Base-by-base conservation (phyloP, 2,329 filamentous ascomycete species). In the Alternaria sp. region DNA sequence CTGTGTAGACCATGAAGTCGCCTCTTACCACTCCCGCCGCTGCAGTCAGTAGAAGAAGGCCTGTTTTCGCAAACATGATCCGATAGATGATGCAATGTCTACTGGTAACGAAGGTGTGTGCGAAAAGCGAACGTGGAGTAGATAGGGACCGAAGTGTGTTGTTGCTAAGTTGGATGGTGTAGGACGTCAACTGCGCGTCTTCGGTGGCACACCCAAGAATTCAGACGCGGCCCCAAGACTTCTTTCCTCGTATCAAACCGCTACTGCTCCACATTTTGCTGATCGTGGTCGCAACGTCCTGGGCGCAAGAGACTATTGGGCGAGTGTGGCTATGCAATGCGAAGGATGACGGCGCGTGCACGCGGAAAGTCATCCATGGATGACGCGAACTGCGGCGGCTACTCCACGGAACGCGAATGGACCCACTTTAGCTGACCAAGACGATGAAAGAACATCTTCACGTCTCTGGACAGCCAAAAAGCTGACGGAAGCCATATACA, bases 1-100 rank as follows among this genome's bases (percentile, higher is more conserved):
- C 69, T 2, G 73, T 77, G 55, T 77, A 77, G 13, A 77, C 70
- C 72, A 75, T 74, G 61, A 77, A 77, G 57, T 77, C 74, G 56
- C 72, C 72, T 15, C 30, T 32, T 1, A 58, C 51, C 36, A 73
- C 26, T 17, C 68, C 61, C 30, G 67, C 65, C 26, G 65, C 66
- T 9, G 60, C 59, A 40, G 64, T 66, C 28, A 73, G 57, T 40
- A 71, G 53, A 53, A 70, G 55, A 51, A 72, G 63, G 6, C 58
- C 47, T 28, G 49, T 57, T 49, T 63, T 67, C 19, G 62, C 19
- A 15, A 68, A 67, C 69, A 71, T 71, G 45, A 25, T 50, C 50
- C 8, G n/a, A 45, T 13, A 25, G 15, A 32, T 45, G 25, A 45
- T 62, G 44, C 51, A 32, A 57, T 51, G n/a, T 50, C 10, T 23